Evolutionary conservation across 148 eudicot species (phyloP).

Genomic region (Dysphania ambrosioides): DNA sequence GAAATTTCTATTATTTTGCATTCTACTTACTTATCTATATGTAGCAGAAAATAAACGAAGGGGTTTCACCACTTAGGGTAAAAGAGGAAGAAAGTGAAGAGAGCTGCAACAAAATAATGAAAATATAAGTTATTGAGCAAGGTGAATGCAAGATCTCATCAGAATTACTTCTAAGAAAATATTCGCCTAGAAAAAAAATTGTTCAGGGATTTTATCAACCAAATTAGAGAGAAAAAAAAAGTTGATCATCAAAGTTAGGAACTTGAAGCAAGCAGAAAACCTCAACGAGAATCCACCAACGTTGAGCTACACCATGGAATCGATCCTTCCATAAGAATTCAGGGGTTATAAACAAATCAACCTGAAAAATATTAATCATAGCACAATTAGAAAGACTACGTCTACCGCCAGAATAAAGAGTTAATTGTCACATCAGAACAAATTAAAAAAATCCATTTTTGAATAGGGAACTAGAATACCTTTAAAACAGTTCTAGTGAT

Average conservation of each 20-base stretch:
- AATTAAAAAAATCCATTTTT: not conserved
- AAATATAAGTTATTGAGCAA: not conserved
- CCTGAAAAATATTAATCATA: slow-evolving; percentile 33
- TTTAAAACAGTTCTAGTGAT: slow-evolving; percentile 98
- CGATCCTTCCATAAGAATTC: slow-evolving; percentile 98
- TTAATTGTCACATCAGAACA: not conserved
- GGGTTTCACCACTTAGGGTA: not conserved
- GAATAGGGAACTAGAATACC: slow-evolving; percentile 39
- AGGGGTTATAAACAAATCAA: slow-evolving; percentile 80
- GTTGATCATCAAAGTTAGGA: slow-evolving; percentile 10
- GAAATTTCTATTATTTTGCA: too few species aligned
- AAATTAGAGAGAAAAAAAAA: not conserved
- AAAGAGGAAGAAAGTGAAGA: not conserved
- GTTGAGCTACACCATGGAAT: slow-evolving; percentile 79
- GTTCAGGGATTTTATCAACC: not conserved
- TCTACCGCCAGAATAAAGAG: not conserved
- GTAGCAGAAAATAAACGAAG: not conserved
- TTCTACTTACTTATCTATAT: too few species aligned
- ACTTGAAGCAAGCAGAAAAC: slow-evolving; percentile 29
- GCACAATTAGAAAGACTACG: slow-evolving; percentile 12
- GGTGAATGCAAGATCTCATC: not conserved
- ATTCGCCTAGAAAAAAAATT: not conserved
- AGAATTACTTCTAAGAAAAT: not conserved
- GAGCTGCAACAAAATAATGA: not conserved
- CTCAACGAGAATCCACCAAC: slow-evolving; percentile 99